Evolutionary conservation across 306 rosid genomes (phyloP), one percentile per base, ranked within the genome.

Genomic region (Lathyrus tuberosus): DNA sequence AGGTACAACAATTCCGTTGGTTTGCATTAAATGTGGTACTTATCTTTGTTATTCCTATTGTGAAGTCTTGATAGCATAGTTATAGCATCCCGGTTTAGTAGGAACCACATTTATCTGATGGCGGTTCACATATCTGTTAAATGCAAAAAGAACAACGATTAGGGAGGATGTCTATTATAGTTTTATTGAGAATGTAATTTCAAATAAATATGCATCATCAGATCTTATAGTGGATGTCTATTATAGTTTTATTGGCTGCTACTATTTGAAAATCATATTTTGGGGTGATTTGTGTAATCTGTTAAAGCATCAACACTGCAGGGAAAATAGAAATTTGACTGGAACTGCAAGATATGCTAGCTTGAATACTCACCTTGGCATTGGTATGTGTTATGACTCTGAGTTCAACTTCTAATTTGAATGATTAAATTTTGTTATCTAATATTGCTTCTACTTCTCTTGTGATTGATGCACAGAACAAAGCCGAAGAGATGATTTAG

Each of bases 331-430:
- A 87, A 92, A 90, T 82, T 81, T 92, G 87, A 92, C 96, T 41
- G 98, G 98, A 67, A 92, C 96, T 48, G 98, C 96, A 62, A 88
- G 96, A 88, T 92, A 92, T 86, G 98, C 98, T 38, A 92, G 98
- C 88, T 85, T 90, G 91, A 89, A 92, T 72, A 92, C 97, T 71
- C 97, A 92, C 79, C 95, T 92, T 70, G 98, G 98, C 51, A 87
- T 92, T 80, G 96, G 93, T 90, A 77, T 56, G 89, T 60, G 56
- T 31, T 28, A 20, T 41, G 59, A 40, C 62, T 71, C 47, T 73
- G 24, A 49, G 15, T 44, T 30, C 67, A 53, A 59, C 78, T 62
- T 73, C 5, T 76, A 18, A 48, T 12, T 16, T 52, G 20, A 57
- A n/a, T 54, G 60, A 43, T 51, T 37, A 58, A 60, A 37, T 67